A percentile compares a stretch with the other conserved stretches of the same genome.
These are phyloP conservation scores for Aspergillus sclerotialis DNA, from an alignment of 2,329 filamentous ascomycete species.

Conservation along the genomic window DNA sequence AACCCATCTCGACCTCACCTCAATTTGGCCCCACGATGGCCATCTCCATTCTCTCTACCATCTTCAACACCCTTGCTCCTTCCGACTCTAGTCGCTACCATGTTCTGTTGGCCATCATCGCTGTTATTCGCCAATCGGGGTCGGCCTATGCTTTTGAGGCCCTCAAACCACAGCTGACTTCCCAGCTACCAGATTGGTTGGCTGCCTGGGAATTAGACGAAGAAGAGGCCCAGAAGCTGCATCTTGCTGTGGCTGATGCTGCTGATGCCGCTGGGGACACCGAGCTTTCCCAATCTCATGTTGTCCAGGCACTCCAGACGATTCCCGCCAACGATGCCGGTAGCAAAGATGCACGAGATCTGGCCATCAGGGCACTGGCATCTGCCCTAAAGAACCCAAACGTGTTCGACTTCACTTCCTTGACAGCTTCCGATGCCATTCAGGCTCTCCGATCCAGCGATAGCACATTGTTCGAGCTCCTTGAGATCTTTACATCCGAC, in stretches of 20 bases:
- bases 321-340: slow-evolving; percentile 57
- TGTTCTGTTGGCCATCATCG: slow-evolving; percentile 81
- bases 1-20: slow-evolving; percentile 79
- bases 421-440: slow-evolving; percentile 66
- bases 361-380: slow-evolving; percentile 59
- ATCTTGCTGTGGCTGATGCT: slow-evolving; percentile 72
- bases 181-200: slow-evolving; percentile 71
- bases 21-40: slow-evolving; percentile 78
- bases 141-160: slow-evolving; percentile 73
- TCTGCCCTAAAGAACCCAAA: slow-evolving; percentile 58
- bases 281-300: slow-evolving; percentile 68
- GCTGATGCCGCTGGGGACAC: slow-evolving; percentile 72
- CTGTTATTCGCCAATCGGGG: slow-evolving; percentile 66
- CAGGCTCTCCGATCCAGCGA: slow-evolving; percentile 83
- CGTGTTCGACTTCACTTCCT: slow-evolving; percentile 67
- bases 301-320: slow-evolving; percentile 68
- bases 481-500: slow-evolving; percentile 92
- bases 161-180: slow-evolving; percentile 74
- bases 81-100: slow-evolving; percentile 77
- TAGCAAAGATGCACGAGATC: slow-evolving; percentile 48
- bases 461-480: slow-evolving; percentile 77
- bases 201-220: slow-evolving; percentile 73
- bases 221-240: slow-evolving; percentile 78
- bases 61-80: slow-evolving; percentile 86
- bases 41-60: slow-evolving; percentile 82